A percentile compares a stretch with the other conserved stretches of the same genome.
Evolutionary conservation across 208 protist species (phyloP).

Genomic region (Trichomonas gallinae): DNA sequence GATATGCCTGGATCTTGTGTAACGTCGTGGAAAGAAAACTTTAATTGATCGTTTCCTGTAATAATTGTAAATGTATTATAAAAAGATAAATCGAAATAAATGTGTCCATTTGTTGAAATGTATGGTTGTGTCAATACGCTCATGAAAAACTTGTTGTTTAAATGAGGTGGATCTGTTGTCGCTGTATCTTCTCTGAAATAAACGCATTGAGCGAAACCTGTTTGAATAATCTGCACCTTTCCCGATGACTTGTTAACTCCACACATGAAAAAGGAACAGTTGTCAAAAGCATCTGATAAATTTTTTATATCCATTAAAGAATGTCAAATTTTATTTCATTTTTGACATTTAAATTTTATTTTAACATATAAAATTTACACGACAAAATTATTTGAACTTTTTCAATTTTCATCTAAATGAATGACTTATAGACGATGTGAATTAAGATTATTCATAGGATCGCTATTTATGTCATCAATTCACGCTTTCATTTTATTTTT

Average conservation of each 20-base stretch:
- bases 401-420: no score
- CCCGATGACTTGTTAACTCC: neutral
- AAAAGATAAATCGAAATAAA: neutral
- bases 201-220: neutral
- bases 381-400: no score
- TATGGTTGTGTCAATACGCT: neutral
- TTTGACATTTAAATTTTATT: no score
- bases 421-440: no score
- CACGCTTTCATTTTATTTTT: no score
- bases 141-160: neutral
- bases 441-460: no score
- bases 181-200: neutral
- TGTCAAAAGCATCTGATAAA: neutral
- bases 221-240: neutral
- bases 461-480: no score
- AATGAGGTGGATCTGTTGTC: neutral
- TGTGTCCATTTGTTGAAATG: neutral
- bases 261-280: neutral
- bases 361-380: no score
- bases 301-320: neutral
- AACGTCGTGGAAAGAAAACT: neutral
- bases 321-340: no score
- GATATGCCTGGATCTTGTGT: neutral
- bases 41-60: neutral
- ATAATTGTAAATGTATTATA: neutral